These are phyloP conservation scores for Rhynchospora tenuis DNA, from an alignment of 176 grass and related monocot genomes.

Conservation along the genomic window DNA sequence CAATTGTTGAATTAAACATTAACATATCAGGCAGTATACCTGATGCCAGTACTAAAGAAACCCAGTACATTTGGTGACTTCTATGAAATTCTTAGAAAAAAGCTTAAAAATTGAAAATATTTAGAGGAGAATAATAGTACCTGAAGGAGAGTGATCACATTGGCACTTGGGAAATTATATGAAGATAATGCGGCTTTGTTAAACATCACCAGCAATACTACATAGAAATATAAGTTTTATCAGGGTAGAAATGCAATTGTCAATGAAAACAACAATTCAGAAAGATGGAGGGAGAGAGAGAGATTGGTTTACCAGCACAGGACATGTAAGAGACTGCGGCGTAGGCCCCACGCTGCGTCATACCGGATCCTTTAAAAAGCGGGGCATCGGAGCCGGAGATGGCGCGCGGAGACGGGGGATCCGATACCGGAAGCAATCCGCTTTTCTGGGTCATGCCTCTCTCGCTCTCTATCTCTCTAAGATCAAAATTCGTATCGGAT, in stretches of 20 bases:
- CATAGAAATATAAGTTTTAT: constrained; percentile 12
- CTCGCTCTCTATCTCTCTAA: not conserved
- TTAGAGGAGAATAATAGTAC: constrained; percentile 36
- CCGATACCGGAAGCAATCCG: constrained; percentile 33
- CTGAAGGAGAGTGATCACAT: constrained; percentile 98
- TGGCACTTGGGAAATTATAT: constrained; percentile 88
- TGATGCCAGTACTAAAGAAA: not conserved
- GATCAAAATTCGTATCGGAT: not conserved
- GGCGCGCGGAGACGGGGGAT: constrained; percentile 20
- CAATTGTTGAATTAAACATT: not conserved
- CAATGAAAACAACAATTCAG: not conserved
- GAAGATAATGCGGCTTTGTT: constrained; percentile 97
- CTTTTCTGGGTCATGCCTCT: not conserved
- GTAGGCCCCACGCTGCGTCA: constrained; percentile 63
- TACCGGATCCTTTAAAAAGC: constrained; percentile 76
- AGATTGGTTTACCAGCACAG: constrained; percentile 57
- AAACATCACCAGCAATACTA: constrained; percentile 96
- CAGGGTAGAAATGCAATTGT: not conserved
- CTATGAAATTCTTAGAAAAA: not conserved
- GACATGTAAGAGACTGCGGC: constrained; percentile 95
- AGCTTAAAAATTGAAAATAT: not conserved
- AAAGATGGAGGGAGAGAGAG: not conserved
- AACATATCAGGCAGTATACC: not conserved
- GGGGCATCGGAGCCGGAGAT: constrained; percentile 31
- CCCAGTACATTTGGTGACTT: not conserved